phyloP scores from a whole-genome alignment of 805 yeast species.

The Saccharomycopsis sp. region DNA sequence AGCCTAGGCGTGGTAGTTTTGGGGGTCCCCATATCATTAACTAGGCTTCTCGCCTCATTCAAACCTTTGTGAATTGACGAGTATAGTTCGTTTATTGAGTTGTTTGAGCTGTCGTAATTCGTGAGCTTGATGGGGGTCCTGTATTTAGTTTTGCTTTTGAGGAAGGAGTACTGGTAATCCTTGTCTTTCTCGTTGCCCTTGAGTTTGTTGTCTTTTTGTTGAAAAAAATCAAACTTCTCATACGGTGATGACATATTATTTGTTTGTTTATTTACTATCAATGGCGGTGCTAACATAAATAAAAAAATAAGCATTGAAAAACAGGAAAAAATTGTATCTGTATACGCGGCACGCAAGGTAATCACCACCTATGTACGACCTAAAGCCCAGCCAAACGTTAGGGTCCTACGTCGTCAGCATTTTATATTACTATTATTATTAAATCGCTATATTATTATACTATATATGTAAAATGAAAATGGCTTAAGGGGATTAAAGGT shows the following conservation, averaged over 20 bases:
- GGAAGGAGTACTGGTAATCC: background rate
- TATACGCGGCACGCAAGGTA: background rate
- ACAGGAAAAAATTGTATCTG: background rate
- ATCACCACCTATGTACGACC: no score
- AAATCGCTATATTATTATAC: no score
- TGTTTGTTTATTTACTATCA: background rate
- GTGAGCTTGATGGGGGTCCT: background rate
- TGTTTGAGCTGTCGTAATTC: conserved; percentile 12
- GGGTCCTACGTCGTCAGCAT: no score
- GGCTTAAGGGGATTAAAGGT: no score
- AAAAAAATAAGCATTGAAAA: no score
- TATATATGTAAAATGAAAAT: no score
- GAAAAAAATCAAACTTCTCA: background rate
- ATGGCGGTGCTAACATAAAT: background rate
- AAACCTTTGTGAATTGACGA: conserved; percentile 9
- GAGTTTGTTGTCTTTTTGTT: background rate
- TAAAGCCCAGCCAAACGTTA: no score
- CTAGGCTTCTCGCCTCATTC: background rate
- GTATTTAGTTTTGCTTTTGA: background rate
- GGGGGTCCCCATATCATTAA: conserved; percentile 8
- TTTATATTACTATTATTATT: no score
- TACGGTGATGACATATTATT: background rate
- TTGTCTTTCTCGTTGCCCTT: background rate
- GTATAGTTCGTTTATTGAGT: background rate
- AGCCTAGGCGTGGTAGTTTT: conserved; percentile 4